Conservation (phyloP, 2,329 filamentous ascomycete genomes). For the Penicillium sp. region DNA sequence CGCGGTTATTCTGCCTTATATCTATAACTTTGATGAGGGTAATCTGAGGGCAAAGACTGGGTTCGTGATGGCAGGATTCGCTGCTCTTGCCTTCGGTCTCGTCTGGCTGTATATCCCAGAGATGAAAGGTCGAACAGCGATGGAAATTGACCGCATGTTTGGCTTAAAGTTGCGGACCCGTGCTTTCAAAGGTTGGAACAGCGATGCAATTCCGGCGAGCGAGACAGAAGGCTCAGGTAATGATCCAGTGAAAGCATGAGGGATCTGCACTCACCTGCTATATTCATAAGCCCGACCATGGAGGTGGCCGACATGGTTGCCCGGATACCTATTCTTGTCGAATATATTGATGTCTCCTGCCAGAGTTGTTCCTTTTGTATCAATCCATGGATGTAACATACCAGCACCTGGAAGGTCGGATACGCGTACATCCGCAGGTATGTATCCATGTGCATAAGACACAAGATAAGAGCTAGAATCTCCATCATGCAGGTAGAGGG, state of each 20-base stretch:
- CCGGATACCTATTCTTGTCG: not conserved
- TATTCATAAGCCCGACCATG: not conserved
- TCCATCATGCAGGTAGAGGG: no score
- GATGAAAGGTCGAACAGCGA: slow-evolving; percentile 48
- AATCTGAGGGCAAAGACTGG: slow-evolving; percentile 19
- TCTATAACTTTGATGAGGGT: slow-evolving; percentile 36
- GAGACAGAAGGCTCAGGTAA: not conserved
- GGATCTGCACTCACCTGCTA: not conserved
- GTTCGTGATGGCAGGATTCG: slow-evolving; percentile 21
- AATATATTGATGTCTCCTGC: no score
- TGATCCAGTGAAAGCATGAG: not conserved
- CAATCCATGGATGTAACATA: no score
- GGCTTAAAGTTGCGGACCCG: slow-evolving; percentile 18
- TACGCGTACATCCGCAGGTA: no score
- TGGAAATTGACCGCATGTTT: slow-evolving; percentile 46
- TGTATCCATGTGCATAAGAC: no score
- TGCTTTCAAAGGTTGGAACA: slow-evolving; percentile 13
- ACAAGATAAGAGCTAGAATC: no score
- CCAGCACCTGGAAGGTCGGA: no score
- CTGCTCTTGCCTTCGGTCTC: slow-evolving; percentile 21
- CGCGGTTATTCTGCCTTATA: slow-evolving; percentile 48
- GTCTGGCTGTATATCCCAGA: slow-evolving; percentile 51
- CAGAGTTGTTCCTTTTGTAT: no score
- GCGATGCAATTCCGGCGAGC: not conserved
- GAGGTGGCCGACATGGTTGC: not conserved